These are phyloP conservation scores for Calocybe gangraenosa DNA, from an alignment of 768 basidiomycete genomes.

Conservation along the genomic window DNA sequence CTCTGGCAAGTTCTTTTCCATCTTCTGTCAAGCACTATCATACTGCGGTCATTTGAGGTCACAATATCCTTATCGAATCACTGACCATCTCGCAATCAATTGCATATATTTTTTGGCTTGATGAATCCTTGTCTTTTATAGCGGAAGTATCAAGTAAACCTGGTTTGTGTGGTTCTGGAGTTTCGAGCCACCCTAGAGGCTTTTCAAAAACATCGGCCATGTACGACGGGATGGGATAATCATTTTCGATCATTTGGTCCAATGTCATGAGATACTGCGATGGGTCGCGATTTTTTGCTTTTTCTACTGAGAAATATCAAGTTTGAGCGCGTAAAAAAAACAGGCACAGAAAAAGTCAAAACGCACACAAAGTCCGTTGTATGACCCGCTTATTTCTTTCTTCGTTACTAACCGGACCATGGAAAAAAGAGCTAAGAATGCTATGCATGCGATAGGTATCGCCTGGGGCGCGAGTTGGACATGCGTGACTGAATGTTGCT, in stretches of 20 bases:
- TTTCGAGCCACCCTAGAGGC: constrained; percentile 78
- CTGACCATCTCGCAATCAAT: constrained; percentile 97
- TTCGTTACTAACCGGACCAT: constrained; percentile 69
- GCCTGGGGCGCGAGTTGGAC: constrained; percentile 90
- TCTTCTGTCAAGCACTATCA: constrained; percentile 81
- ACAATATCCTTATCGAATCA: constrained; percentile 1
- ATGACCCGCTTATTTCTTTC: constrained; percentile 69
- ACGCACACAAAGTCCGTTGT: constrained; percentile 34
- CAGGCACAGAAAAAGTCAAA: neutral
- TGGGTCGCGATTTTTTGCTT: constrained; percentile 58
- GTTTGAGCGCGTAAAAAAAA: neutral
- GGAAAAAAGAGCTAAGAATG: constrained; percentile 79
- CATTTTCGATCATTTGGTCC: constrained; percentile 92
- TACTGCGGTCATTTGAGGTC: neutral
- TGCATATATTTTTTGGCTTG: constrained; percentile 60
- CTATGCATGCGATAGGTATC: constrained; percentile 84
- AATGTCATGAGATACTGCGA: constrained; percentile 68
- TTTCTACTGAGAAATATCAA: constrained; percentile 42
- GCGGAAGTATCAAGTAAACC: constrained; percentile 23
- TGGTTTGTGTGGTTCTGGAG: constrained; percentile 43
- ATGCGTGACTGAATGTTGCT: constrained; percentile 86
- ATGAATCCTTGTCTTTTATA: constrained; percentile 21
- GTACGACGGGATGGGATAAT: constrained; percentile 87
- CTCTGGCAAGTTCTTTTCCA: constrained; percentile 84
- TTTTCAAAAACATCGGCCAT: constrained; percentile 68